Conservation (phyloP, 495 filamentous ascomycete species). For the Penicillium longicatenatum region DNA sequence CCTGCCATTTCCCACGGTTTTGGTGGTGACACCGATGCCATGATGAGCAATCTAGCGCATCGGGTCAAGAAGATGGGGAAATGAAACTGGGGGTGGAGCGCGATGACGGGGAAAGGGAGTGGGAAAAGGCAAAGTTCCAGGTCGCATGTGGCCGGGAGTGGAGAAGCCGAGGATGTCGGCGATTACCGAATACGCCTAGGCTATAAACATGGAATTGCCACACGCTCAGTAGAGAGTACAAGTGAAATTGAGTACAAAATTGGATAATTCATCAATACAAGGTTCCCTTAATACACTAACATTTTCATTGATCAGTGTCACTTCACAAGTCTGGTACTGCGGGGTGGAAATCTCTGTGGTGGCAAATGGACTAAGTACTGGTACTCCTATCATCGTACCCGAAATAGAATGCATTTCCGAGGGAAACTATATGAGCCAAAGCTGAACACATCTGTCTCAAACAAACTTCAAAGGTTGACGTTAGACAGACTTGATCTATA, state of each 20-base stretch:
- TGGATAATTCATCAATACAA: neutral
- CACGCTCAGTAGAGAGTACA: too few species aligned
- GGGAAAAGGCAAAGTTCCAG: slow-evolving; percentile 18
- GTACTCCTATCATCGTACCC: slow-evolving; percentile 4
- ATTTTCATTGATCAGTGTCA: neutral
- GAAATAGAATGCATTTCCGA: neutral
- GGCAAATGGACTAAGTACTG: slow-evolving; percentile 19
- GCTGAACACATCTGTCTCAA: neutral
- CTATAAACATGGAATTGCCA: too few species aligned
- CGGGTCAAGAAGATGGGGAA: slow-evolving; percentile 14
- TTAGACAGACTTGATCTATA: neutral
- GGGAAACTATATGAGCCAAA: neutral
- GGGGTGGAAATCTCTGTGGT: slow-evolving; percentile 22
- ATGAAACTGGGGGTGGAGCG: too few species aligned
- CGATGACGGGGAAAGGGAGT: slow-evolving; percentile 10
- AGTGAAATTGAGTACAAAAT: too few species aligned
- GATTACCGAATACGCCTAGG: slow-evolving; percentile 18
- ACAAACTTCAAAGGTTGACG: neutral
- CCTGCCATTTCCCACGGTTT: slow-evolving; percentile 91
- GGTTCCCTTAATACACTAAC: neutral
- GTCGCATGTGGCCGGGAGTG: slow-evolving; percentile 34
- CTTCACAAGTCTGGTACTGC: neutral
- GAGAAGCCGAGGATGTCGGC: slow-evolving; percentile 37
- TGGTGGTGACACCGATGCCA: slow-evolving; percentile 75
- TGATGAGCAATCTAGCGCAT: slow-evolving; percentile 39